These are phyloP conservation scores for Neonectria hederae DNA, from an alignment of 2,329 filamentous ascomycete species.

Conservation along the genomic window DNA sequence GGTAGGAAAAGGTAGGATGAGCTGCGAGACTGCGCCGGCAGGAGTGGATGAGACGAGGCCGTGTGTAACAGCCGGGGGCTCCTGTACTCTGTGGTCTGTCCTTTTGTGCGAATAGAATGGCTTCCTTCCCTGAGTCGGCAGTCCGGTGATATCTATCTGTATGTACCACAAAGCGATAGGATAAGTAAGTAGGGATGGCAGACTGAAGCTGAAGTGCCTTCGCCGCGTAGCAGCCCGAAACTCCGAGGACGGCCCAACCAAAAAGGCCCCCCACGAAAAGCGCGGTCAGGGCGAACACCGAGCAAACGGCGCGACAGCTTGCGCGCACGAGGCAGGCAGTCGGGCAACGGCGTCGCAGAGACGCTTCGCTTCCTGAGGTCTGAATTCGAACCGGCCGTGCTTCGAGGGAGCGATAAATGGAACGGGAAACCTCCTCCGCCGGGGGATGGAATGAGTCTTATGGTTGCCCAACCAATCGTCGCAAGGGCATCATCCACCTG, in stretches of 20 bases:
- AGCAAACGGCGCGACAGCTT: constrained; percentile 15
- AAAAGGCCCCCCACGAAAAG: constrained; percentile 35
- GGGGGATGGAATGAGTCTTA: constrained; percentile 28
- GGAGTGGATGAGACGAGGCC: not conserved
- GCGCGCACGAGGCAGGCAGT: not conserved
- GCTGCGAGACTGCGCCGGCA: not conserved
- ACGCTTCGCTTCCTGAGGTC: not conserved
- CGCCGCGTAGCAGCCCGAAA: constrained; percentile 15
- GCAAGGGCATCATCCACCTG: constrained; percentile 39
- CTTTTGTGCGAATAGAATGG: not conserved
- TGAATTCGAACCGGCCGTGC: not conserved
- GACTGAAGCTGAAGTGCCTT: constrained; percentile 8
- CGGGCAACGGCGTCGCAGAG: constrained; percentile 3
- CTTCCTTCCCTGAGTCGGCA: too few relatives aligned
- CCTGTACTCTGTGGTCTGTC: not conserved
- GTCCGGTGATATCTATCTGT: not conserved
- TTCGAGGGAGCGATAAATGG: constrained; percentile 28
- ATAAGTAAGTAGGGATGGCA: too few relatives aligned
- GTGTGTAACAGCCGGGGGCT: not conserved
- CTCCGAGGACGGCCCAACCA: constrained; percentile 15
- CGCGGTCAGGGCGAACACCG: constrained; percentile 24
- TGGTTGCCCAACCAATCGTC: constrained; percentile 38
- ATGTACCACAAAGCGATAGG: not conserved
- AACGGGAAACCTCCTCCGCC: not conserved
- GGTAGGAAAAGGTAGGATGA: not conserved